A percentile compares a stretch with the other conserved stretches of the same genome.
Evolutionary conservation across 208 protist genomes (phyloP).

Genomic region (Phytomonas sp.): DNA sequence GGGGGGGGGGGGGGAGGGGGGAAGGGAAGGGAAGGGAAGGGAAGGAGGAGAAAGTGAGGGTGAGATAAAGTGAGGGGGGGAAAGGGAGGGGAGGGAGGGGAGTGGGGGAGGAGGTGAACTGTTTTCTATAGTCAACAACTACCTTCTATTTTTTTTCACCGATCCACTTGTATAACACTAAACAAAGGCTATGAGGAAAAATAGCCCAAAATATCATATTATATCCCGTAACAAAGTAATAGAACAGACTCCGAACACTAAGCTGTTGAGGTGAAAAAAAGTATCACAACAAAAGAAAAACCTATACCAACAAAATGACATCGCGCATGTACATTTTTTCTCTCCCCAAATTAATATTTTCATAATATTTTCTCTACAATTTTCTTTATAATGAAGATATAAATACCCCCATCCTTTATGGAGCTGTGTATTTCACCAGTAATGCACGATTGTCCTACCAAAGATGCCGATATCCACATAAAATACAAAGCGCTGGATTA

Average conservation of each 20-base stretch:
- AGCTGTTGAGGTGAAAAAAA: neutral
- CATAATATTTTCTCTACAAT: too few species aligned
- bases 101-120: neutral
- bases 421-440: too few species aligned
- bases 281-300: too few species aligned
- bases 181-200: neutral
- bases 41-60: neutral
- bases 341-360: too few species aligned
- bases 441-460: too few species aligned
- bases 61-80: neutral
- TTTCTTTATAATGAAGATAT: too few species aligned
- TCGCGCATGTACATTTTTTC: too few species aligned
- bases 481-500: neutral
- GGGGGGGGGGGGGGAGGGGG: neutral
- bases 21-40: neutral
- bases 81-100: neutral
- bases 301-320: too few species aligned
- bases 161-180: neutral
- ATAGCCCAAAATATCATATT: neutral
- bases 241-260: conserved; percentile 10
- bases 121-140: too few species aligned
- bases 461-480: neutral
- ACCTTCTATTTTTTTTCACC: too few species aligned
- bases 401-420: too few species aligned
- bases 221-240: conserved; percentile 9